Base-by-base conservation (phyloP, 192 early-diverging fungal species). In the Rhizophagus sp. region DNA sequence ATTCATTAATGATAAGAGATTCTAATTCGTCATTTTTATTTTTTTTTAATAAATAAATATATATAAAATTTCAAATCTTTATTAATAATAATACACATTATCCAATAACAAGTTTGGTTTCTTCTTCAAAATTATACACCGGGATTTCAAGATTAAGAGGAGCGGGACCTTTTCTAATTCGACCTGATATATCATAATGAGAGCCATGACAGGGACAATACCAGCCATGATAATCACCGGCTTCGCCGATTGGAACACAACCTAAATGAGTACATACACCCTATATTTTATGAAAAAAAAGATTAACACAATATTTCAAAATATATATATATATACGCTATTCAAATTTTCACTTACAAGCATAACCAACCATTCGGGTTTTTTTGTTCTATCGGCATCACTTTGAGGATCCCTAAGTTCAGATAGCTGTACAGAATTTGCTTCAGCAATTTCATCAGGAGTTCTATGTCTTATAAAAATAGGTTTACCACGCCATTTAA, bases 171-270 rank as follows among this genome's bases (percentile, higher is more conserved):
- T 98, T 97, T 82, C 97, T 92, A 80, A 97, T 97, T 88, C 97
- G 96, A 64, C 97, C 97, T 75, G 96, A 97, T 81, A 99, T 96
- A 85, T 99, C 97, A 86, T 99, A 99, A 85, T 99, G 97, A 57
- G 97, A 99, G 76, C 97, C 97, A 89, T 99, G 97, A 92, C 97
- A 99, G 72, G 97, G 97, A 88, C 97, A 99, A 93, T 97, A 99
- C 97, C 97, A 99, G 82, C 97, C 97, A 83, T 95, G 95, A 86
- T 91, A 99, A 74, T 99, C 97, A 84, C 97, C 97, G 84, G 97
- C 92, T 83, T 99, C 97, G 62, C 96, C 96, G 80, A 98, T 94
- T 76, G 97, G 97, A 73, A 99, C 97, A 88, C 97, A 99, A 81
- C 97, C 97, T 69, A 87, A 84, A 75, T 87, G 86, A 78, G 86